Conservation (phyloP, 2,329 filamentous ascomycete genomes). For the Xylogone sp. region DNA sequence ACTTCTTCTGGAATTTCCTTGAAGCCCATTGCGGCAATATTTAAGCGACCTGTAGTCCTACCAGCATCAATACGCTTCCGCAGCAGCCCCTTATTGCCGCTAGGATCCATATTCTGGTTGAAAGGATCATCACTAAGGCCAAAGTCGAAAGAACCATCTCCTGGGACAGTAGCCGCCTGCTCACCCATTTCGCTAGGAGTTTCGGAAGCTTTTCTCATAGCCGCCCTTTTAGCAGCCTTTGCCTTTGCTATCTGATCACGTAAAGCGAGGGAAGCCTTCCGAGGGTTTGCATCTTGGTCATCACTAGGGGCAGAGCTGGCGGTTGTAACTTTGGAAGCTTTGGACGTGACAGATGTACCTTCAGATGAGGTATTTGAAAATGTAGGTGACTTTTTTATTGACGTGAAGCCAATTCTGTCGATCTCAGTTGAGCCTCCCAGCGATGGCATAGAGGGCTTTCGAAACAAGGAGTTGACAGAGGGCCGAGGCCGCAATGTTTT, state of each 20-base stretch:
- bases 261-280: constrained; percentile 74
- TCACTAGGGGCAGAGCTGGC: constrained; percentile 16
- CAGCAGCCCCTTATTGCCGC: constrained; percentile 62
- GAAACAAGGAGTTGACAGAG: constrained; percentile 50
- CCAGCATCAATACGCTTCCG: constrained; percentile 69
- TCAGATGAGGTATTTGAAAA: constrained; percentile 24
- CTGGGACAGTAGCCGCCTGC: constrained; percentile 40
- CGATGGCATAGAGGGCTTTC: constrained; percentile 49
- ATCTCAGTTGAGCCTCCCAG: constrained; percentile 28
- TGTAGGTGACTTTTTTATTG: constrained; percentile 20
- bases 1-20: constrained; percentile 79
- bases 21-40: constrained; percentile 81
- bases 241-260: constrained; percentile 92
- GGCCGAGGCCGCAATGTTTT: constrained; percentile 46
- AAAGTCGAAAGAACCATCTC: constrained; percentile 52
- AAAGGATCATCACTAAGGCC: constrained; percentile 64
- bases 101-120: constrained; percentile 57
- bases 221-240: constrained; percentile 70
- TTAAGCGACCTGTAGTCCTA: constrained; percentile 74
- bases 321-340: constrained; percentile 12
- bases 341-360: constrained; percentile 13
- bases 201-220: constrained; percentile 31
- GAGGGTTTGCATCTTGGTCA: constrained; percentile 37
- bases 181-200: constrained; percentile 22
- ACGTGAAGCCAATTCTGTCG: constrained; percentile 18